A percentile compares a stretch with the other conserved stretches of the same genome.
Conservation (phyloP, 495 filamentous ascomycete genomes). For the Parachaetomium inaequale region DNA sequence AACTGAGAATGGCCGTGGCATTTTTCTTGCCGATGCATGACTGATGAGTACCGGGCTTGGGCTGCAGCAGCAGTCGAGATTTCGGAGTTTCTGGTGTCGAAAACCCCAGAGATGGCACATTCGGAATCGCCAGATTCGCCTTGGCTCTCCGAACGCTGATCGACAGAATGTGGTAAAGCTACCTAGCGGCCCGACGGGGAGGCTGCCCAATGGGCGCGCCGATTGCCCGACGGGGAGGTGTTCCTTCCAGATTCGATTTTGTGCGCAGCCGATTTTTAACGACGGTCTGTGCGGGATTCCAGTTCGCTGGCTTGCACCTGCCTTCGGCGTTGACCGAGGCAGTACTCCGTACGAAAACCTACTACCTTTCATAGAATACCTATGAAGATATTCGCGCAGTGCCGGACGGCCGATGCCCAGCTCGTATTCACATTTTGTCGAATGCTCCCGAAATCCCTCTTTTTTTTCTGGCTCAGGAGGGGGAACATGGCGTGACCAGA, state of each 20-base stretch:
- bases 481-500: neutral
- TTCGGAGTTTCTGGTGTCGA: no score
- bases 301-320: neutral
- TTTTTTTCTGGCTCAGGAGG: neutral
- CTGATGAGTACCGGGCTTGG: no score
- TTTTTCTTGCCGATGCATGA: no score
- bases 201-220: neutral
- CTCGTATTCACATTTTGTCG: neutral
- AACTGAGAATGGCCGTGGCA: no score
- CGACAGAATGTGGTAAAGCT: neutral
- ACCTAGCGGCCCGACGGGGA: neutral
- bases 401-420: neutral
- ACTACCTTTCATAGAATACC: no score
- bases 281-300: no score
- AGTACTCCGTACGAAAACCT: neutral
- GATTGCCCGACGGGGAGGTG: neutral
- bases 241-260: no score
- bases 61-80: no score
- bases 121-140: neutral
- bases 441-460: no score
- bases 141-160: neutral
- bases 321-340: neutral
- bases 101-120: no score
- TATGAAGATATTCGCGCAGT: no score
- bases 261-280: neutral